Base-by-base conservation (phyloP, 768 basidiomycete species). In the Leccinum sublutescens region DNA sequence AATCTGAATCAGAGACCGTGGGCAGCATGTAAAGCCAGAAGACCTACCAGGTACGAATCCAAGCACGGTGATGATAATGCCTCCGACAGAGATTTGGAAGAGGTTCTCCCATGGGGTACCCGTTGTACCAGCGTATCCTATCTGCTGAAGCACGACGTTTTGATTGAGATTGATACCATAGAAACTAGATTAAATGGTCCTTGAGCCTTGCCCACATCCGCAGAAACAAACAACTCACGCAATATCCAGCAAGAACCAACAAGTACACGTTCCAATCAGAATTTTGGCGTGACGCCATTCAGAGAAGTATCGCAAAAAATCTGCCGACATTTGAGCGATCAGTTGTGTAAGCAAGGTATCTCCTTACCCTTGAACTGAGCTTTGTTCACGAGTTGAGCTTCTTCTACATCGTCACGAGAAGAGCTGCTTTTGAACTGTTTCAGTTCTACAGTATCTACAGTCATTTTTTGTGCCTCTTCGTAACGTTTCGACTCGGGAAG, bases 131-230 rank as follows among this genome's bases (percentile, higher is more conserved):
- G 79, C 86, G 65, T 80, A 90, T 1, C 88, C 88, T 36, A 93
- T 90, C 64, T 84, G 78, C 62, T 85, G 75, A 8, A 93, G 80
- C n/a, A 93, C 88, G 63, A 88, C 85, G 65, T 85, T 87, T 64
- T 88, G 87, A 76, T 90, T 90, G 53, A 85, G 70, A 67, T 84
- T 84, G 75, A 91, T 87, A 3, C 90, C 89, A 71, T 90, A 90
- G 72, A 89, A 89, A 0, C 85, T 87, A 54, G 38, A 52, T 14
- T n/a, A 27, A 49, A 25, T 2, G 36, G 17, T 31, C 21, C 15
- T 21, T 55, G 27, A 54, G 10, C 15, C 4, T 23, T 56, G 8
- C 15, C 19, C 3, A n/a, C 17, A 12, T 19, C 8, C 17, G 45
- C 2, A 2, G 25, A 25, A 56, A 51, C 0, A 38, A 53, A 55